Evolutionary conservation across 2,329 filamentous ascomycete genomes (phyloP), one percentile per base, ranked within the genome.

Genomic region (Didymella segeticola): DNA sequence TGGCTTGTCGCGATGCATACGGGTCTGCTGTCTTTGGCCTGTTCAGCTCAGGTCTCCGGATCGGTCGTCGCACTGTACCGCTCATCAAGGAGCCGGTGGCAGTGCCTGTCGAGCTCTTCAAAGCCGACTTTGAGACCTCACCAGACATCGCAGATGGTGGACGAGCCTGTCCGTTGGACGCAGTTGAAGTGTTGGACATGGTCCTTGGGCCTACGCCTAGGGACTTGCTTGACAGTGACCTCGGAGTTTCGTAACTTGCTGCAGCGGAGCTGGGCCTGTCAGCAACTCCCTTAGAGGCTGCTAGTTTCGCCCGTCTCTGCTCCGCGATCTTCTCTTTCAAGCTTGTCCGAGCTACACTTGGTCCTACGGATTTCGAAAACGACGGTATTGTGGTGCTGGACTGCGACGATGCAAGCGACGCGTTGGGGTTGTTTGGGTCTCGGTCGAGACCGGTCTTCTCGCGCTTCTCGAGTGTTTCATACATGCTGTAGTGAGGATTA

Each of bases 281-380:
- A 19, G 80, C 79, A 39, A 80, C 69, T 53, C 72, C 71, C 19
- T 45, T 66, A 11, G 72, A 64, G 33, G 76, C 76, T 36, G 75
- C 76, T 47, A 77, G 67, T 42, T 81, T 82, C 53, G 79, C 91
- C 76, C 91, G 93, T 69, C 69, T 64, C 51, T 93, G 89, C 5
- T 91, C 92, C 67, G 91, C 78, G 81, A 97, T 92, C 3, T 90
- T 82, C 66, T 96, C 93, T 59, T 90, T 88, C 22, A 97, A 76
- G 10, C 89, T 90, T 10, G 76, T 77, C 30, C 82, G 73, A 12
- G 68, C 64, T 42, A 69, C 88, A 33, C 69, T 76, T 17, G 75
- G 58, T 4, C 85, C 82, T 12, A 80, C 76, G 26, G 77, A 75
- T 27, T 82, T 82, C 5, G 72, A 75, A 51, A 75, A 74, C 1